Conservation (phyloP, 148 eudicot genomes). For the Amaranthus cruentus region DNA sequence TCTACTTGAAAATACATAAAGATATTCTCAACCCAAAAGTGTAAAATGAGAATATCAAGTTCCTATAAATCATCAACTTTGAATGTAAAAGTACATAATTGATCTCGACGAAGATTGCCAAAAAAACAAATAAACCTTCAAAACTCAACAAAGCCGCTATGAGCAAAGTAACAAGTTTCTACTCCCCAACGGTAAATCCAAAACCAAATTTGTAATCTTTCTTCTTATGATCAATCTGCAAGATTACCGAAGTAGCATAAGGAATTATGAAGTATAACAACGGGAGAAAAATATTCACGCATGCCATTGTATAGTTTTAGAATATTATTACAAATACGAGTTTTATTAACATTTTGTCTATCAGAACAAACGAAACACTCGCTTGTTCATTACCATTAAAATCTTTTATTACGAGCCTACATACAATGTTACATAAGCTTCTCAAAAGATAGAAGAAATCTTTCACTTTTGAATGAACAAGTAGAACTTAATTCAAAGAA, state of each 20-base stretch:
- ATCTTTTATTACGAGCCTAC: no score
- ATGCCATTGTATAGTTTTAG: no score
- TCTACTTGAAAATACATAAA: background rate
- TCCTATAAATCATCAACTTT: conserved; percentile 12
- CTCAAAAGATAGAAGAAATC: no score
- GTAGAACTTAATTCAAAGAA: no score
- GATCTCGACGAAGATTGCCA: background rate
- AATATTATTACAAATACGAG: no score
- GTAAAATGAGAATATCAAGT: conserved; percentile 13
- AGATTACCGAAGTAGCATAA: background rate
- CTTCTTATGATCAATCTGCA: conserved; percentile 65
- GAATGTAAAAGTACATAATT: conserved; percentile 16
- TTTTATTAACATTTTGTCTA: no score
- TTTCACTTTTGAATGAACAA: no score
- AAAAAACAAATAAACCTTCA: conserved; percentile 16
- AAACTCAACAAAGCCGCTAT: conserved; percentile 10
- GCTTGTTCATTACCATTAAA: no score
- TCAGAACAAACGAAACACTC: no score
- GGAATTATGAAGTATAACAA: no score
- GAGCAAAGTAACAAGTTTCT: conserved; percentile 14
- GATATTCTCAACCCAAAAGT: conserved; percentile 4
- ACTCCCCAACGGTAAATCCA: conserved; percentile 66
- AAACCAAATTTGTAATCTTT: conserved; percentile 76
- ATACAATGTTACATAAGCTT: no score
- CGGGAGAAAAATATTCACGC: no score